Evolutionary conservation across 1,284 basidiomycete genomes (phyloP).

Genomic region (Malassezia caprae): DNA sequence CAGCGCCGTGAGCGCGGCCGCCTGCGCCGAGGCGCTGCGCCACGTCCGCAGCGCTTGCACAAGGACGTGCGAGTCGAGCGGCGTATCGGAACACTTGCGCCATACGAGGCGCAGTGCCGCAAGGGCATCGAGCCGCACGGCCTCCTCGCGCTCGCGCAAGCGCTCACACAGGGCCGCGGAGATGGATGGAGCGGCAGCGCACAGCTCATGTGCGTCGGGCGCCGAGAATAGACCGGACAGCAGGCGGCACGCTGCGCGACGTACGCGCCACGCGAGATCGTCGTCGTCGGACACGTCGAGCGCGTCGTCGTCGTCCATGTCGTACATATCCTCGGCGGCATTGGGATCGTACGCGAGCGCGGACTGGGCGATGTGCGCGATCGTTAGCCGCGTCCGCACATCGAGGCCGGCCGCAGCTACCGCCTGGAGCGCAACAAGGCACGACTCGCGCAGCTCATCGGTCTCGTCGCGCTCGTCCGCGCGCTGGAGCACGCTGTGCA

Average conservation of each 20-base stretch:
- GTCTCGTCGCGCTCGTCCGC: constrained; percentile 68
- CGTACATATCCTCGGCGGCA: constrained; percentile 61
- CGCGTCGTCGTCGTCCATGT: constrained; percentile 51
- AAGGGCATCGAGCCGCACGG: constrained; percentile 87
- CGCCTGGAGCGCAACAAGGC: constrained; percentile 61
- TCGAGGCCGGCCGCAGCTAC: constrained; percentile 61
- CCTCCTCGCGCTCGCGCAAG: constrained; percentile 89
- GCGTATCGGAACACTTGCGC: not conserved
- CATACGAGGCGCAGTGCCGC: constrained; percentile 19
- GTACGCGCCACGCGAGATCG: constrained; percentile 96
- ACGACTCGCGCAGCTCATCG: constrained; percentile 52
- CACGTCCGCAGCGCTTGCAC: not conserved
- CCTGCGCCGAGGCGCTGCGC: not conserved
- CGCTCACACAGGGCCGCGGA: constrained; percentile 78
- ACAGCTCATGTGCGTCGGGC: constrained; percentile 55
- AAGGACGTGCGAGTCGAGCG: not conserved
- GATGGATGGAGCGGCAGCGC: constrained; percentile 73
- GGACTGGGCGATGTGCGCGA: constrained; percentile 62
- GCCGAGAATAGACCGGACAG: constrained; percentile 74
- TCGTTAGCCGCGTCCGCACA: constrained; percentile 55
- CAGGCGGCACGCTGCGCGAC: constrained; percentile 81
- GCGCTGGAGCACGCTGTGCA: constrained; percentile 54
- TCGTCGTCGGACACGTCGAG: constrained; percentile 69
- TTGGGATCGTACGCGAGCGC: constrained; percentile 94
- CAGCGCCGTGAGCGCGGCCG: constrained; percentile 9